A percentile compares a stretch with the other conserved stretches of the same genome.
Conservation (phyloP, 805 yeast genomes). For the Saccharomycopsis microspora region DNA sequence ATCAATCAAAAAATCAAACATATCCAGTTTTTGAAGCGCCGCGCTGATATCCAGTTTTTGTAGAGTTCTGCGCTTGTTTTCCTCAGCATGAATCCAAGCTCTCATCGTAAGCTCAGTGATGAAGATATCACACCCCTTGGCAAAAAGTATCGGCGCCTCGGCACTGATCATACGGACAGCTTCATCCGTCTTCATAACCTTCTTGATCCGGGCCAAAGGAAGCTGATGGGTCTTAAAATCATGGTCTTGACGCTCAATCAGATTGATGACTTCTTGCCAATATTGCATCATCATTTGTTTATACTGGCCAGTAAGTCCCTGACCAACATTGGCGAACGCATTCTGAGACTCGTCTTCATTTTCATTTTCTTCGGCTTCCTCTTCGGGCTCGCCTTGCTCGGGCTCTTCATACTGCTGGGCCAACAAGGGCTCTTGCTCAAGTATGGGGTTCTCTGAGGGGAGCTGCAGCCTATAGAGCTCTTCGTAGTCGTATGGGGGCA, state of each 20-base stretch:
- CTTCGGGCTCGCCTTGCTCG: slow-evolving; percentile 17
- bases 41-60: slow-evolving; percentile 94
- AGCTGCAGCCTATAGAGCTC: too few species aligned
- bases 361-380: slow-evolving; percentile 26
- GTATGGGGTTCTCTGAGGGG: too few species aligned
- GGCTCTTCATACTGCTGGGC: background rate
- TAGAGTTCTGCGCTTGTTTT: slow-evolving; percentile 84
- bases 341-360: slow-evolving; percentile 33
- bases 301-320: slow-evolving; percentile 74
- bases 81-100: slow-evolving; percentile 98
- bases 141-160: slow-evolving; percentile 94
- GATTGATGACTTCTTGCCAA: slow-evolving; percentile 93
- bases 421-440: too few species aligned
- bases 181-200: slow-evolving; percentile 96
- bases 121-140: slow-evolving; percentile 95
- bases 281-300: slow-evolving; percentile 87
- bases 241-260: slow-evolving; percentile 76
- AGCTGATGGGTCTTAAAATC: slow-evolving; percentile 90
- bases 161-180: slow-evolving; percentile 97
- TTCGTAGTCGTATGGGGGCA: too few species aligned
- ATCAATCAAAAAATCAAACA: slow-evolving; percentile 95
- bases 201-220: slow-evolving; percentile 92
- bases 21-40: slow-evolving; percentile 86
- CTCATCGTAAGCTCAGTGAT: slow-evolving; percentile 96
- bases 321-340: slow-evolving; percentile 84